A percentile compares a stretch with the other conserved stretches of the same genome.
These are phyloP conservation scores for Dactylonectria estremocensis DNA, from an alignment of 2,329 filamentous ascomycete species.

Conservation along the genomic window DNA sequence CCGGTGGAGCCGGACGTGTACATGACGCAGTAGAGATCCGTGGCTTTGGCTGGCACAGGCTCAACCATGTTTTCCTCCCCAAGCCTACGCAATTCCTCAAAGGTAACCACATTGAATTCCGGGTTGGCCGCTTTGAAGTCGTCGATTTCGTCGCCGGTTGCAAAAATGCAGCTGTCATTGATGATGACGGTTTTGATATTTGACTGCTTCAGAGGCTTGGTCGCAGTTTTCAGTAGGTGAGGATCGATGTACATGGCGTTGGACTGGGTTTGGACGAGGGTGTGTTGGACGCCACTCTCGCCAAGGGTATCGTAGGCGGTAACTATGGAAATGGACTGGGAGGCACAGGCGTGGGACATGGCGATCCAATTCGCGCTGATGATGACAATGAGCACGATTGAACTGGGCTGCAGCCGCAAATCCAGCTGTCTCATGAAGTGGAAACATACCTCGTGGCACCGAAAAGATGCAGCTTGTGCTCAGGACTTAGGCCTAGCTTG, in stretches of 20 bases:
- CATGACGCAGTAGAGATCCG: constrained; percentile 87
- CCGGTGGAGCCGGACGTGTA: constrained; percentile 93
- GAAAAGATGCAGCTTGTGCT: constrained; percentile 83
- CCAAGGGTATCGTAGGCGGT: constrained; percentile 96
- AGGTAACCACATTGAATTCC: constrained; percentile 66
- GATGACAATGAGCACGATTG: not conserved
- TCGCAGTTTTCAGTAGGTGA: constrained; percentile 76
- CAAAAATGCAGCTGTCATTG: constrained; percentile 70
- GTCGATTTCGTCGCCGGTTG: constrained; percentile 66
- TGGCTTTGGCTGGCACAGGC: constrained; percentile 77
- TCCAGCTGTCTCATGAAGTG: not conserved
- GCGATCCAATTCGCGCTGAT: constrained; percentile 84
- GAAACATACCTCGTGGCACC: constrained; percentile 78
- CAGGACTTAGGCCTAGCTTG: constrained; percentile 77
- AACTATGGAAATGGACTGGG: constrained; percentile 91
- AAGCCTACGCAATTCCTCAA: constrained; percentile 66
- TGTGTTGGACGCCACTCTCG: constrained; percentile 86
- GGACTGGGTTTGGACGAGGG: constrained; percentile 85
- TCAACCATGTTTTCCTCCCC: constrained; percentile 78
- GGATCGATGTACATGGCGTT: constrained; percentile 90
- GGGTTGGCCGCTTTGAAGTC: constrained; percentile 70
- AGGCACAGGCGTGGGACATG: constrained; percentile 82
- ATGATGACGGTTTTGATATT: constrained; percentile 73
- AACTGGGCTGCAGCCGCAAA: not conserved
- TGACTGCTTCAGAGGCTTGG: constrained; percentile 67